phyloP scores from a whole-genome alignment of 2,329 filamentous ascomycete species.

The Paracoccidioides brasiliensis region DNA sequence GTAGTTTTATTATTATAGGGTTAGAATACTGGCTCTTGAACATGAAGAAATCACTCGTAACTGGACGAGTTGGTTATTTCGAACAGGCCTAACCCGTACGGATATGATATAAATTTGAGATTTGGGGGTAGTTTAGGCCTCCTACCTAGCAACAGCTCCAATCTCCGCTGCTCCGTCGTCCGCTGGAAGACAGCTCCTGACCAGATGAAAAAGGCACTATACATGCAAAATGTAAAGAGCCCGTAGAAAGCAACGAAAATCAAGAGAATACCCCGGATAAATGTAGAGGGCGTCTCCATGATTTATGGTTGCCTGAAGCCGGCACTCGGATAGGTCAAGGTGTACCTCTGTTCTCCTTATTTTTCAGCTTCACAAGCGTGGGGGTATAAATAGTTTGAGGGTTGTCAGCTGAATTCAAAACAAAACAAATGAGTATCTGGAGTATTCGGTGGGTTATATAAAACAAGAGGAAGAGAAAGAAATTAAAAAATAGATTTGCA shows the following conservation, averaged over 20 bases:
- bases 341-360: too few relatives aligned
- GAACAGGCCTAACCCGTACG: not conserved
- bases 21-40: not conserved
- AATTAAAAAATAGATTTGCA: too few relatives aligned
- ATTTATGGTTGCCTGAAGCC: not conserved
- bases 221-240: conserved; percentile 23
- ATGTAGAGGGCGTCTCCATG: not conserved
- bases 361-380: too few relatives aligned
- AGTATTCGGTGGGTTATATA: too few relatives aligned
- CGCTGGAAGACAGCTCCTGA: conserved; percentile 27
- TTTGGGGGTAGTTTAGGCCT: not conserved
- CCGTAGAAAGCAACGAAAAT: conserved; percentile 21
- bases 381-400: too few relatives aligned
- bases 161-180: conserved; percentile 26
- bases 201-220: conserved; percentile 18
- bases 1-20: not conserved
- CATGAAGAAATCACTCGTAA: not conserved
- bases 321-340: not conserved
- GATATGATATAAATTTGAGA: not conserved
- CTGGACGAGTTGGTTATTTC: not conserved
- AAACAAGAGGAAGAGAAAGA: too few relatives aligned
- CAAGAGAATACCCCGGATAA: conserved; percentile 12
- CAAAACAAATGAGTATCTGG: too few relatives aligned
- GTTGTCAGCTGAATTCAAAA: too few relatives aligned
- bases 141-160: conserved; percentile 31